Conservation (phyloP, 192 early-diverging fungal genomes). For the Linnemannia schmuckeri region DNA sequence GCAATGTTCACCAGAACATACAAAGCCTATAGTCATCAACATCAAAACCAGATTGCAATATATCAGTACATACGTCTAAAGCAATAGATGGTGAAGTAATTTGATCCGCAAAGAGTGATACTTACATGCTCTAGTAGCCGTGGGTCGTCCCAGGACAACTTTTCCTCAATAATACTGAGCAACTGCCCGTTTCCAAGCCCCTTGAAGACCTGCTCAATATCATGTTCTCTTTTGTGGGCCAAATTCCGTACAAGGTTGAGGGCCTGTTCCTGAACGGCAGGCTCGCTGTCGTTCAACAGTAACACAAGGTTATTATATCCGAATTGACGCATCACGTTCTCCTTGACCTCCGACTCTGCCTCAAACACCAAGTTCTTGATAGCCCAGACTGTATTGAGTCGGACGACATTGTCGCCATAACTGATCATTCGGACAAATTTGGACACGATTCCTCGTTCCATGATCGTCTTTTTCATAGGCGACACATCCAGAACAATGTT, state of each 20-base stretch:
- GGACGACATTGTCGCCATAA: conserved; percentile 61
- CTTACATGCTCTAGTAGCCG: conserved; percentile 53
- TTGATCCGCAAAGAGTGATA: not conserved
- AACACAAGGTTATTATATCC: conserved; percentile 71
- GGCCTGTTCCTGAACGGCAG: conserved; percentile 81
- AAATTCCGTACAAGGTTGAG: conserved; percentile 83
- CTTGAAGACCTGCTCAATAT: conserved; percentile 77
- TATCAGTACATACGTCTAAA: not conserved
- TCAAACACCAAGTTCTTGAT: conserved; percentile 84
- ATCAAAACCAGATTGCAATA: not conserved
- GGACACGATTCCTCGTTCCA: conserved; percentile 80
- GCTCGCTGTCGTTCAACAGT: conserved; percentile 71
- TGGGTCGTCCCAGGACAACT: conserved; percentile 60
- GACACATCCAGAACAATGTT: conserved; percentile 90
- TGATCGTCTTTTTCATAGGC: conserved; percentile 79
- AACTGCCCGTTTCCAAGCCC: conserved; percentile 75
- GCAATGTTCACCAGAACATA: conserved; percentile 83
- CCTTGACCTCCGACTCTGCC: conserved; percentile 77
- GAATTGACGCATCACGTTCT: conserved; percentile 74
- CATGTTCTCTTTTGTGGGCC: conserved; percentile 68
- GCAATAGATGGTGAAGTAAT: not conserved
- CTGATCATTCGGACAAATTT: conserved; percentile 73
- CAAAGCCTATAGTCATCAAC: conserved; percentile 65
- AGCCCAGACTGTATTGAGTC: conserved; percentile 85
- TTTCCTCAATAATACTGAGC: conserved; percentile 74